A percentile compares a stretch with the other conserved stretches of the same genome.
Evolutionary conservation across 2,329 filamentous ascomycete species (phyloP).

Genomic region (Penicillium sp.): DNA sequence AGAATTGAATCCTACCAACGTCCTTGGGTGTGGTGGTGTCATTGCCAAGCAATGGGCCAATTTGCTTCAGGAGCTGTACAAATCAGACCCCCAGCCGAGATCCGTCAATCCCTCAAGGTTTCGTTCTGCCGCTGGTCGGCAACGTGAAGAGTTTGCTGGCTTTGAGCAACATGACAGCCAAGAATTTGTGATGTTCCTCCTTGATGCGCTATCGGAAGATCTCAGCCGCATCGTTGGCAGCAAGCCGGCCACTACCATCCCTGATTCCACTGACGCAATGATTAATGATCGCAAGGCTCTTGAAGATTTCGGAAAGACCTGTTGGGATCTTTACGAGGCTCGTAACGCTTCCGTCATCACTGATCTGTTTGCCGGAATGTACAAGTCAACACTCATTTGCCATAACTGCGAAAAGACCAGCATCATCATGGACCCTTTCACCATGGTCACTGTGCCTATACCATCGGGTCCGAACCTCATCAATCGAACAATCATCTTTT

Average conservation of each 20-base stretch:
- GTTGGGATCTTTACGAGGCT: constrained; percentile 87
- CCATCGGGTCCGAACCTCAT: constrained; percentile 77
- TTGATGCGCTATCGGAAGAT: constrained; percentile 94
- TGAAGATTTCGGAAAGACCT: constrained; percentile 77
- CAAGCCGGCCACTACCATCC: constrained; percentile 97
- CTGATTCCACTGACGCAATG: constrained; percentile 96
- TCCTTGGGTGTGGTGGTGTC: constrained; percentile 78
- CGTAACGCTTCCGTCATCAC: constrained; percentile 94
- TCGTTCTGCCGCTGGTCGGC: constrained; percentile 76
- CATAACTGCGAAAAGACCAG: constrained; percentile 90
- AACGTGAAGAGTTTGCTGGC: constrained; percentile 82
- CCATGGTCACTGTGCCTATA: constrained; percentile 85
- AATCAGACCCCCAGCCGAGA: constrained; percentile 57
- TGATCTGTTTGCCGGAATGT: constrained; percentile 95
- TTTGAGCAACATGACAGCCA: constrained; percentile 97
- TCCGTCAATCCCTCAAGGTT: constrained; percentile 77
- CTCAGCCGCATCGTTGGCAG: constrained; percentile 80
- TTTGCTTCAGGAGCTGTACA: constrained; percentile 76
- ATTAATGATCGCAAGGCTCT: constrained; percentile 79
- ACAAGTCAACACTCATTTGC: constrained; percentile 95
- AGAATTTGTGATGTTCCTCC: constrained; percentile 90
- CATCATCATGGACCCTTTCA: constrained; percentile 98
- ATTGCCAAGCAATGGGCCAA: constrained; percentile 82
- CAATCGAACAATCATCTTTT: constrained; percentile 71
- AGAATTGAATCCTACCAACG: constrained; percentile 83